A percentile compares a stretch with the other conserved stretches of the same genome.
Conservation (phyloP, 345 rosid species). For the Eucalyptus melliodora region DNA sequence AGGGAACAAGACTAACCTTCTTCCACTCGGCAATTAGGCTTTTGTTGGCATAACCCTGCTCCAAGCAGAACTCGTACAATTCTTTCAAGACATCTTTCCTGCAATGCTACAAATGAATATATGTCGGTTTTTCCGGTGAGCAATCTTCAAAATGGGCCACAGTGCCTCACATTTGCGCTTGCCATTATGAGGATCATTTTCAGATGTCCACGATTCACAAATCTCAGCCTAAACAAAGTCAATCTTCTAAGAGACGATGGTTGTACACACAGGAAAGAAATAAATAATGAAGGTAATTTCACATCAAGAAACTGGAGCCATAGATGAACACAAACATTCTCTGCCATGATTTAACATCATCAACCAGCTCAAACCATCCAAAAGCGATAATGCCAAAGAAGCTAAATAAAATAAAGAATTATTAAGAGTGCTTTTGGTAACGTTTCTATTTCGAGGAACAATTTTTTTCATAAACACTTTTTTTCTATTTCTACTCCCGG, state of each 20-base stretch:
- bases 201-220: conserved; percentile 25
- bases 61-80: conserved; percentile 65
- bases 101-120: conserved; percentile 41
- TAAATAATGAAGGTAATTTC: neutral
- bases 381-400: neutral
- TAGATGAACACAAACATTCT: neutral
- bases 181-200: conserved; percentile 63
- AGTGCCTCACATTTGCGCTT: conserved; percentile 68
- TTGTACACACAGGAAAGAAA: neutral
- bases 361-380: neutral
- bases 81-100: conserved; percentile 60
- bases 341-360: neutral
- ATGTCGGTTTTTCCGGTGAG: conserved; percentile 62
- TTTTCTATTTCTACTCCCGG: accelerated
- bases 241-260: neutral
- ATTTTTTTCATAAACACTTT: too few relatives aligned
- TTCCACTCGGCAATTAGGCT: conserved; percentile 64
- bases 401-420: neutral
- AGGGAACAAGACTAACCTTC: conserved; percentile 8
- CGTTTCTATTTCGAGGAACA: accelerated
- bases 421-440: accelerated
- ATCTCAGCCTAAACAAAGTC: neutral
- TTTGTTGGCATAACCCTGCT: conserved; percentile 56
- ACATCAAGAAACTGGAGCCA: neutral
- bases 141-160: conserved; percentile 69